A percentile compares a stretch with the other conserved stretches of the same genome.
These are phyloP conservation scores for Tuber umbilicatum DNA, from an alignment of 495 filamentous ascomycete genomes.

Conservation along the genomic window DNA sequence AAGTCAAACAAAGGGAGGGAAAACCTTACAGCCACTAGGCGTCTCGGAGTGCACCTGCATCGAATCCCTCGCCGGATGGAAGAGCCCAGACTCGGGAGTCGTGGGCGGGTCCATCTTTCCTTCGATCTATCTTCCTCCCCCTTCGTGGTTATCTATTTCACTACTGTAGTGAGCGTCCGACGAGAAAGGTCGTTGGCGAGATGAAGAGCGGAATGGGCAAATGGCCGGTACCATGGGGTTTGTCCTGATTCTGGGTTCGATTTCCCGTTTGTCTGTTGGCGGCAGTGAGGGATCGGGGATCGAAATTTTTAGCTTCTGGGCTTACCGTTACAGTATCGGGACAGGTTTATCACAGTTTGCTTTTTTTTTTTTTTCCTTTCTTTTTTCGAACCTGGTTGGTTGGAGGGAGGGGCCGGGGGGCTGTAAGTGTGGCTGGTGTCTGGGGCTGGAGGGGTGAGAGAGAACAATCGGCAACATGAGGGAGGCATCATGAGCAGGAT, in stretches of 20 bases:
- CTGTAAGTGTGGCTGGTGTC: background rate
- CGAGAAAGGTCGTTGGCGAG: background rate
- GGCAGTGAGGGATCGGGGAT: slow-evolving; percentile 22
- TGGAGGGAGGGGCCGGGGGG: slow-evolving; percentile 3
- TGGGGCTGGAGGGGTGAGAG: background rate
- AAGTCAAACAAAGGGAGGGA: background rate
- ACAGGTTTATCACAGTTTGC: slow-evolving; percentile 3
- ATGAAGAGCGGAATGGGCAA: background rate
- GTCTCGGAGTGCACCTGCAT: slow-evolving; percentile 28
- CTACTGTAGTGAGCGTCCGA: background rate
- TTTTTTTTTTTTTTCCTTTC: background rate
- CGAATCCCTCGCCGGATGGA: slow-evolving; percentile 22
- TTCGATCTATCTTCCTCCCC: background rate
- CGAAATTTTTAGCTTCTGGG: background rate
- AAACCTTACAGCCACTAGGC: slow-evolving; percentile 35
- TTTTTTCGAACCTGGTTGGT: background rate
- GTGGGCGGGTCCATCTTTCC: slow-evolving; percentile 30
- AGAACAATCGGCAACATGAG: background rate
- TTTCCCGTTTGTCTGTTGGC: slow-evolving; percentile 2
- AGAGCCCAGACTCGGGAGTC: slow-evolving; percentile 29
- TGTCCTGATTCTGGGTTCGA: background rate
- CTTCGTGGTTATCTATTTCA: background rate
- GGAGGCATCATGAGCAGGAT: background rate
- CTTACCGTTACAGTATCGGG: slow-evolving; percentile 5
- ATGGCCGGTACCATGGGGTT: background rate